Percentiles rank a stretch among this genome's conserved stretches.
phyloP scores from a whole-genome alignment of 345 rosid species.

The Gossypium ekmanianum region DNA sequence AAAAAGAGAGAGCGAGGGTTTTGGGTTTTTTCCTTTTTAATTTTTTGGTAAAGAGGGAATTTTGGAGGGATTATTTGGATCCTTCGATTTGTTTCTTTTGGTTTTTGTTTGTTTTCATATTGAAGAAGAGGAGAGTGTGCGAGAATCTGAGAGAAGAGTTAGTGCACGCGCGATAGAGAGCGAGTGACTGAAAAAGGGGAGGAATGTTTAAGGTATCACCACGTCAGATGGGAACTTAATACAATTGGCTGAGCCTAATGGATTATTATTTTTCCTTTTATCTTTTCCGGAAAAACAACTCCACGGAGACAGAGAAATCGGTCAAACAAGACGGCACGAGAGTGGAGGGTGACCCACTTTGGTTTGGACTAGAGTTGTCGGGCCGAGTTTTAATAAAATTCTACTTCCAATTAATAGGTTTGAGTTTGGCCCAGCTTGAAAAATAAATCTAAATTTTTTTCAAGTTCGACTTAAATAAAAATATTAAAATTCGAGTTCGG shows the following conservation, averaged over 20 bases:
- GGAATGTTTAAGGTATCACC: not conserved
- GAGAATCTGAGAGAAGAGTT: not conserved
- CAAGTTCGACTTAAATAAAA: accelerated
- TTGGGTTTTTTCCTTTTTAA: not conserved
- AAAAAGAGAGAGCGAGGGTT: not conserved
- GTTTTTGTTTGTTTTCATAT: not conserved
- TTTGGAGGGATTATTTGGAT: not conserved
- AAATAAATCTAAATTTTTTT: too few relatives aligned
- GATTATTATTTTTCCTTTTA: too few relatives aligned
- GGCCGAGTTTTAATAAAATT: too few relatives aligned
- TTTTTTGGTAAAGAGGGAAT: not conserved
- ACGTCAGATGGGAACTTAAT: not conserved
- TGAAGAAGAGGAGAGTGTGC: not conserved
- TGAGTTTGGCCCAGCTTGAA: accelerated
- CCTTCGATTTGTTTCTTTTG: not conserved
- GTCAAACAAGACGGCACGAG: too few relatives aligned
- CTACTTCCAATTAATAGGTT: accelerated
- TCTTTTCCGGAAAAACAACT: too few relatives aligned
- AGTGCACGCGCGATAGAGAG: not conserved
- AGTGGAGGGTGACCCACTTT: too few relatives aligned
- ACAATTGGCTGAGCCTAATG: not conserved
- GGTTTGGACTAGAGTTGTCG: too few relatives aligned
- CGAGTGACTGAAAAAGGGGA: not conserved
- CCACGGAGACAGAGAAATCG: too few relatives aligned
- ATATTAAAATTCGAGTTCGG: too few relatives aligned